Conservation (phyloP, 768 basidiomycete species). For the Termitomyces sp. region DNA sequence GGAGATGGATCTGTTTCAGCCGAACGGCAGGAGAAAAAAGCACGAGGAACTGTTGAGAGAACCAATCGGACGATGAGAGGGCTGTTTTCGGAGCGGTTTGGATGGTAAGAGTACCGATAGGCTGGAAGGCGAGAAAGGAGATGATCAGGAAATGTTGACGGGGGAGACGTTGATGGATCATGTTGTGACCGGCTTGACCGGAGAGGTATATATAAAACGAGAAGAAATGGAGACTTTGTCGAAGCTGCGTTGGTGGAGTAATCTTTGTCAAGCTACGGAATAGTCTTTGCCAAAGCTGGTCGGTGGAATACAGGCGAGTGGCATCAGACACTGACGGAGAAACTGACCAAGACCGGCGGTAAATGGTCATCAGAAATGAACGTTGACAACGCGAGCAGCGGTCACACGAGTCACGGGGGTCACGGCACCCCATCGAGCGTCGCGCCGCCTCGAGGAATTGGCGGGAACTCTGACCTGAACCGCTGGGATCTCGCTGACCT, state of each 20-base stretch:
- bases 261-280: too few species aligned
- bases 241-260: too few species aligned
- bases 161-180: not conserved
- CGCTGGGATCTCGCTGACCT: conserved; percentile 39
- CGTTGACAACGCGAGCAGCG: conserved; percentile 21
- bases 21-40: conserved; percentile 33
- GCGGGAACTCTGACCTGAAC: conserved; percentile 25
- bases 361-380: conserved; percentile 32
- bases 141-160: not conserved
- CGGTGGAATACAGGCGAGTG: too few species aligned
- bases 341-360: conserved; percentile 22
- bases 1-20: conserved; percentile 39
- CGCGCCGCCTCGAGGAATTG: conserved; percentile 27
- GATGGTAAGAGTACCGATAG: conserved; percentile 9
- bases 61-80: conserved; percentile 44
- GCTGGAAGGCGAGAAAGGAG: conserved; percentile 19
- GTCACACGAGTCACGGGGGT: conserved; percentile 19
- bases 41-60: conserved; percentile 29
- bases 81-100: conserved; percentile 41
- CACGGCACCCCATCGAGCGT: conserved; percentile 14
- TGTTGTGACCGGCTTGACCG: not conserved
- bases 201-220: conserved; percentile 10
- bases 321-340: conserved; percentile 15
- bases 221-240: too few species aligned
- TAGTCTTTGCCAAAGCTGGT: too few species aligned